These are phyloP conservation scores for Blumeriella jaapii DNA, from an alignment of 2,329 filamentous ascomycete species.

Conservation along the genomic window DNA sequence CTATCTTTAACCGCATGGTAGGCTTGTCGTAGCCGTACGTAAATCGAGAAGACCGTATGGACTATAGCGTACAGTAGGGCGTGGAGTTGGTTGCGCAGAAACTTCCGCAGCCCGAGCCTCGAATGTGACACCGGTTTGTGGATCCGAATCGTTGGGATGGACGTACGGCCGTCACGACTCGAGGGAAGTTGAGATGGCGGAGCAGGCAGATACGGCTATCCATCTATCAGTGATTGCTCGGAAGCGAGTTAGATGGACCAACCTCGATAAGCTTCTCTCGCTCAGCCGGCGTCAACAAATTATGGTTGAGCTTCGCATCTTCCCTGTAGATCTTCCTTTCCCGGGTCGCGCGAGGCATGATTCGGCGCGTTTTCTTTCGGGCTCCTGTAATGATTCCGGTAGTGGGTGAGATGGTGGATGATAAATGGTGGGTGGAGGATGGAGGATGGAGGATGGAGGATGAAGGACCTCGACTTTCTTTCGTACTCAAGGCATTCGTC, in stretches of 20 bases:
- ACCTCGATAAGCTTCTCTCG: constrained; percentile 37
- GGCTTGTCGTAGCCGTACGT: constrained; percentile 68
- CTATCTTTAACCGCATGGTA: constrained; percentile 71
- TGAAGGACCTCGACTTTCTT: too few species aligned
- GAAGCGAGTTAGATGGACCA: constrained; percentile 5
- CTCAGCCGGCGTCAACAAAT: constrained; percentile 32
- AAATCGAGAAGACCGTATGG: constrained; percentile 77
- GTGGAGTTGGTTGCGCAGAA: constrained; percentile 52
- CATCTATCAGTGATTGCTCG: constrained; percentile 12
- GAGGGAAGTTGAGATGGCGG: constrained; percentile 18
- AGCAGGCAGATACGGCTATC: constrained; percentile 26
- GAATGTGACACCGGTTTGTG: constrained; percentile 20
- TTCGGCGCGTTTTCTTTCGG: too few species aligned
- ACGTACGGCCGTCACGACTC: constrained; percentile 19
- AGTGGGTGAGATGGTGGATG: too few species aligned
- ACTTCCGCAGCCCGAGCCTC: constrained; percentile 46
- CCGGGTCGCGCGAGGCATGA: constrained; percentile 21
- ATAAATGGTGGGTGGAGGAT: too few species aligned
- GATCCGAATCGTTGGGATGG: constrained; percentile 17
- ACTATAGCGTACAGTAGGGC: constrained; percentile 56
- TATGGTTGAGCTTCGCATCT: constrained; percentile 34
- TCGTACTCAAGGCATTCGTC: too few species aligned
- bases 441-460: too few species aligned
- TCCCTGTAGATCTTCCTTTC: constrained; percentile 34
- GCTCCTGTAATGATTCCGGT: too few species aligned